phyloP scores from a whole-genome alignment of 495 filamentous ascomycete genomes.

The Xeromyces bisporus region DNA sequence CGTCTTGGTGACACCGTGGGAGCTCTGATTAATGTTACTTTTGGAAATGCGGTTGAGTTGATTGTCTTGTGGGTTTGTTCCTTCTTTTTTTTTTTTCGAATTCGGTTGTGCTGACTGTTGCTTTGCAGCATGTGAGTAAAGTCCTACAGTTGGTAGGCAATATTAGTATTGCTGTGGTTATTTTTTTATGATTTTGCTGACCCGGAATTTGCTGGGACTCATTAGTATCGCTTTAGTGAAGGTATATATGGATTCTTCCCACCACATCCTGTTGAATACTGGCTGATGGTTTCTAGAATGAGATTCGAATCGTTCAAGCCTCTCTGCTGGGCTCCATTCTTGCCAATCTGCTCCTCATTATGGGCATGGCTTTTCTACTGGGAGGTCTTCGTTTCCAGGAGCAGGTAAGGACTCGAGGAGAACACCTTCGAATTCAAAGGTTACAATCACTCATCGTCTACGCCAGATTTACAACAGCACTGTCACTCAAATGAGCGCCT shows the following conservation, averaged over 20 bases:
- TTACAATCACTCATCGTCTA: no score
- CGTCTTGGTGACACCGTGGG: conserved; percentile 67
- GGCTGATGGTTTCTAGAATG: conserved; percentile 33
- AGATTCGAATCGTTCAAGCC: conserved; percentile 81
- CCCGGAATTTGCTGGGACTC: no score
- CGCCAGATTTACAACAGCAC: conserved; percentile 81
- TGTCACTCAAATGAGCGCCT: conserved; percentile 89
- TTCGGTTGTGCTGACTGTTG: conserved; percentile 15
- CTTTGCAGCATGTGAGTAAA: conserved; percentile 12
- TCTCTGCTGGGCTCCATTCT: conserved; percentile 78
- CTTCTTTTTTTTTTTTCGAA: background rate
- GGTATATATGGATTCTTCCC: conserved; percentile 12
- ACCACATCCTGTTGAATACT: conserved; percentile 3
- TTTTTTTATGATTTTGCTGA: background rate
- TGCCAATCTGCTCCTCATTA: conserved; percentile 70
- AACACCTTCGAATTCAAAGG: no score
- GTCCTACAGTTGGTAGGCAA: no score
- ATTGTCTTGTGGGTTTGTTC: conserved; percentile 52
- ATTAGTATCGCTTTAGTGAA: conserved; percentile 50
- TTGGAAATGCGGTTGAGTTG: conserved; percentile 79
- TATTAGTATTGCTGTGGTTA: no score
- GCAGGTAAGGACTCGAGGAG: conserved; percentile 42
- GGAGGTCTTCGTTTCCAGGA: conserved; percentile 78
- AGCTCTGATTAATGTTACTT: conserved; percentile 71
- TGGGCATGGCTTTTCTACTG: conserved; percentile 79